A percentile compares a stretch with the other conserved stretches of the same genome.
These are phyloP conservation scores for Auricularia sp. DNA, from an alignment of 768 basidiomycete species.

Conservation along the genomic window DNA sequence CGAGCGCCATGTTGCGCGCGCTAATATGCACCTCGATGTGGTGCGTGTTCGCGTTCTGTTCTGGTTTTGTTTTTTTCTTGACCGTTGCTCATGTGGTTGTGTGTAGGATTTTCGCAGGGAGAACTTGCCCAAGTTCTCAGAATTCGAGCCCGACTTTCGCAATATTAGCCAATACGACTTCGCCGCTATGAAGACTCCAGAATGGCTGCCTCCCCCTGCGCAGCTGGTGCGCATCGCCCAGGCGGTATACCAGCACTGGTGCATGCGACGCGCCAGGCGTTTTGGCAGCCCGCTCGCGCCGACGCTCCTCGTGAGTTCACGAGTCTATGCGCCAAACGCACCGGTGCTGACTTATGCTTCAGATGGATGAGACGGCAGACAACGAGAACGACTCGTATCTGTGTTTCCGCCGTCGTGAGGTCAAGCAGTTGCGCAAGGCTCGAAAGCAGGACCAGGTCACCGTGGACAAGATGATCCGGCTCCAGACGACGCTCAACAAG, in stretches of 20 bases:
- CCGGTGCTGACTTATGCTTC: constrained; percentile 5
- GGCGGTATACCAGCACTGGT: constrained; percentile 82
- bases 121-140: neutral
- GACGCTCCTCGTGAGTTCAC: constrained; percentile 61
- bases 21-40: constrained; percentile 80
- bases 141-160: constrained; percentile 59
- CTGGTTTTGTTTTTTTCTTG: neutral
- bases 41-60: constrained; percentile 37
- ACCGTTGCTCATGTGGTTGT: neutral
- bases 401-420: constrained; percentile 92
- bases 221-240: constrained; percentile 62
- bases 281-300: constrained; percentile 83
- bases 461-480: constrained; percentile 77
- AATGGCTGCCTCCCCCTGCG: constrained; percentile 55
- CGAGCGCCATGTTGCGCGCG: constrained; percentile 84
- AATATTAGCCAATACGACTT: constrained; percentile 54
- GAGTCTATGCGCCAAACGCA: neutral
- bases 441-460: constrained; percentile 82
- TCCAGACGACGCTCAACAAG: constrained; percentile 65
- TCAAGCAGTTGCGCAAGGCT: constrained; percentile 90
- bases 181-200: constrained; percentile 56
- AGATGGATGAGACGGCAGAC: constrained; percentile 80
- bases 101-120: neutral
- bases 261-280: constrained; percentile 67
- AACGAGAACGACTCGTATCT: constrained; percentile 87